Conservation (phyloP, 495 filamentous ascomycete species). For the Aspergillus ostianus region DNA sequence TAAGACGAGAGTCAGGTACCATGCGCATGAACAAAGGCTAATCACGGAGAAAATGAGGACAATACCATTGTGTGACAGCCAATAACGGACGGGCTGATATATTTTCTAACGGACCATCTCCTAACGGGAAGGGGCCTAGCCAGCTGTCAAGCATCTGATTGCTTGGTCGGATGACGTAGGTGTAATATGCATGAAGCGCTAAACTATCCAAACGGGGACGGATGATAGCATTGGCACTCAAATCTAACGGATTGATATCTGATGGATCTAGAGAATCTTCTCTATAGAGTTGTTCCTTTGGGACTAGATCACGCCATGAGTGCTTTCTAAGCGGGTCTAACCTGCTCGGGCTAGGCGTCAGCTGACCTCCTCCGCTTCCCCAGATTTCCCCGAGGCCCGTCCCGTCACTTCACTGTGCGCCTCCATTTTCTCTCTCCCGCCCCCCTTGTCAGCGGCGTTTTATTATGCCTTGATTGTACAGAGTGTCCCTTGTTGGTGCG, state of each 20-base stretch:
- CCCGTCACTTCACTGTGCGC: neutral
- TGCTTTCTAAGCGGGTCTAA: neutral
- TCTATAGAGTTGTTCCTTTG: no score
- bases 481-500: neutral
- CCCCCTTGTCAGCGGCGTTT: neutral
- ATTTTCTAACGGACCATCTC: no score
- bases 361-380: neutral
- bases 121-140: neutral
- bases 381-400: neutral
- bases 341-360: neutral
- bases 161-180: neutral
- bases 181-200: neutral
- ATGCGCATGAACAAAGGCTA: no score
- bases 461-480: neutral
- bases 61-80: neutral
- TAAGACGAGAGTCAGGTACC: no score
- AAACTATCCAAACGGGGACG: neutral
- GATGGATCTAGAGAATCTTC: no score
- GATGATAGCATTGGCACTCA: neutral
- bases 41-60: neutral
- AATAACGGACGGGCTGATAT: neutral
- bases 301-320: neutral
- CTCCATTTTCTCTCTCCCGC: no score
- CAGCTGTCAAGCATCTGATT: neutral
- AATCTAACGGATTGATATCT: no score